Percentiles rank a stretch among this genome's conserved stretches.
Evolutionary conservation across 1,284 basidiomycete genomes (phyloP).

Genomic region (Melanopsichium pennsylvanicum): DNA sequence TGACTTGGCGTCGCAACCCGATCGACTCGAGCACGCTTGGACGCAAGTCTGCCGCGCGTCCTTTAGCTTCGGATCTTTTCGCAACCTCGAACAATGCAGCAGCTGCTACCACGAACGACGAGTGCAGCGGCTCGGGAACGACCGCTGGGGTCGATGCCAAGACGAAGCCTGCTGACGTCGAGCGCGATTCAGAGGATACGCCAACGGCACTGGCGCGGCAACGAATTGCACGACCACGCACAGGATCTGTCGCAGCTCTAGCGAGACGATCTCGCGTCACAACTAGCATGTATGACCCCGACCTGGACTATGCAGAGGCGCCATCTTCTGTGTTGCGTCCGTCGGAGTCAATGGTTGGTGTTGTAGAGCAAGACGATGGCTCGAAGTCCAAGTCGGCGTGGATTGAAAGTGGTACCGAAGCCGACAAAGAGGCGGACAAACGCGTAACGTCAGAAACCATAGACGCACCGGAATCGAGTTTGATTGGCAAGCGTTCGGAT

Average conservation of each 20-base stretch:
- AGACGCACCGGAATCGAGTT: neutral
- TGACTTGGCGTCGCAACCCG: slow-evolving; percentile 7
- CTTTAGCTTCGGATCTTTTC: slow-evolving; percentile 12
- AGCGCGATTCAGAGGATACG: neutral
- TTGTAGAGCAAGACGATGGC: slow-evolving; percentile 1
- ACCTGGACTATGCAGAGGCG: slow-evolving; percentile 2
- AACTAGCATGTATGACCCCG: slow-evolving; percentile 37
- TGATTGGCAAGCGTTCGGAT: slow-evolving; percentile 4
- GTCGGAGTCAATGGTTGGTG: too few species aligned
- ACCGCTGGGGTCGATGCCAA: too few species aligned
- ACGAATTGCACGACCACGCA: slow-evolving; percentile 21
- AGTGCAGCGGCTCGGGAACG: neutral
- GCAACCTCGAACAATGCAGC: neutral
- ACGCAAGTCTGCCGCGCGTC: slow-evolving; percentile 12
- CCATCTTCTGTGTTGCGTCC: neutral
- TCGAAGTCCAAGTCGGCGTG: too few species aligned
- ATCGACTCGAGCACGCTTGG: slow-evolving; percentile 22
- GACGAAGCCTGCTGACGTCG: too few species aligned
- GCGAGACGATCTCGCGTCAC: slow-evolving; percentile 26
- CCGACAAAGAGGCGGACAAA: too few species aligned
- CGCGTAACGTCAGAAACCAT: neutral
- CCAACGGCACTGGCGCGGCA: slow-evolving; percentile 11
- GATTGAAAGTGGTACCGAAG: too few species aligned
- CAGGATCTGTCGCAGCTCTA: slow-evolving; percentile 17
- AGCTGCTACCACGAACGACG: neutral